phyloP scores from a whole-genome alignment of 2,329 filamentous ascomycete genomes.

The Camptophora hylomeconis region DNA sequence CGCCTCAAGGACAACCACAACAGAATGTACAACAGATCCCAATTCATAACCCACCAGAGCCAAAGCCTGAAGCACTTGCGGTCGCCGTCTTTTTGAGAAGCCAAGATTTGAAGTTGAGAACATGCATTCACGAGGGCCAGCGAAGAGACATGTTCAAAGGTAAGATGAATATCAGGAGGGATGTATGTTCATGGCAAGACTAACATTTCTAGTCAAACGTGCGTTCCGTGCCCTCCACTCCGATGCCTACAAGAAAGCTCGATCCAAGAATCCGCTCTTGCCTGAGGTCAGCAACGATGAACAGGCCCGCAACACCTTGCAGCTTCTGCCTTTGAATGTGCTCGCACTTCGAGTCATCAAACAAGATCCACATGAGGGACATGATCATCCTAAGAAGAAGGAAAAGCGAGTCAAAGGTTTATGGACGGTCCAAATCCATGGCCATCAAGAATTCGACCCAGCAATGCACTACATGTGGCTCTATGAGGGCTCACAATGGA shows the following conservation, averaged over 20 bases:
- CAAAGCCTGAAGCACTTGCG: slow-evolving; percentile 77
- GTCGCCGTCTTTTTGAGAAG: slow-evolving; percentile 75
- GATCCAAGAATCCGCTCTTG: slow-evolving; percentile 65
- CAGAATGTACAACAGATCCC: slow-evolving; percentile 33
- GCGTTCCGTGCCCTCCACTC: slow-evolving; percentile 83
- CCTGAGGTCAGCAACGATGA: slow-evolving; percentile 79
- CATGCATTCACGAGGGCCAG: slow-evolving; percentile 88
- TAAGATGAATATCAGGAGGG: slow-evolving; percentile 24
- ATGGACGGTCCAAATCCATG: slow-evolving; percentile 91
- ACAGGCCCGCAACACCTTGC: slow-evolving; percentile 85
- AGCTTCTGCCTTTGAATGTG: slow-evolving; percentile 85
- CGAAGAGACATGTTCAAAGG: slow-evolving; percentile 97
- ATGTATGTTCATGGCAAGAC: slow-evolving; percentile 9
- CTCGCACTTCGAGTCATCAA: slow-evolving; percentile 84
- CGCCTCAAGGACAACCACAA: slow-evolving; percentile 7
- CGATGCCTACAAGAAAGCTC: slow-evolving; percentile 74
- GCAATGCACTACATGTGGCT: slow-evolving; percentile 89
- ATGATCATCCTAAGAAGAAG: slow-evolving; percentile 58
- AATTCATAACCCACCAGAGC: slow-evolving; percentile 43
- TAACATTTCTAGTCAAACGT: slow-evolving; percentile 61
- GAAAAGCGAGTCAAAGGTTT: slow-evolving; percentile 86
- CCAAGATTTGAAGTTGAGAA: slow-evolving; percentile 78
- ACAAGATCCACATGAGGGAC: slow-evolving; percentile 62
- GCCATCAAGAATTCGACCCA: slow-evolving; percentile 67
- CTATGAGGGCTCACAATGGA: slow-evolving; percentile 87